These are phyloP conservation scores for Calonectria pseudoturangicola DNA, from an alignment of 2,329 filamentous ascomycete species.

Conservation along the genomic window DNA sequence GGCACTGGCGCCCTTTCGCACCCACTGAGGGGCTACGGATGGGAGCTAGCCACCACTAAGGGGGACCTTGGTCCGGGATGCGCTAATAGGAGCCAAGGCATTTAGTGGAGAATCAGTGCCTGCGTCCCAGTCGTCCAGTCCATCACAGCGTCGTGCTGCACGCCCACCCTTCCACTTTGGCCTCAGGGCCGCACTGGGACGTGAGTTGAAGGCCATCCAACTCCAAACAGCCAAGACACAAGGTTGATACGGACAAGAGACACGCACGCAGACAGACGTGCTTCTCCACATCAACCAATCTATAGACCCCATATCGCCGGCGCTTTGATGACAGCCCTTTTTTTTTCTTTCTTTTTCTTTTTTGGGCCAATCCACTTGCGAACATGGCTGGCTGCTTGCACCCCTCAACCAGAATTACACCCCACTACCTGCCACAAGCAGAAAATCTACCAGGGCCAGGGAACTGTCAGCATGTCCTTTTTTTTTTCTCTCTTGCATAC, in stretches of 20 bases:
- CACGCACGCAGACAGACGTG: conserved; percentile 5
- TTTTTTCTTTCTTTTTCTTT: conserved; percentile 2
- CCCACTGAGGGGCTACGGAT: conserved; percentile 20
- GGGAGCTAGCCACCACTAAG: conserved; percentile 16
- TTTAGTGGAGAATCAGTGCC: conserved; percentile 6
- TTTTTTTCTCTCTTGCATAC: neutral
- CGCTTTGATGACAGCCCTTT: neutral
- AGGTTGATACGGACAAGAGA: conserved; percentile 6
- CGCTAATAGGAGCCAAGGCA: conserved; percentile 8
- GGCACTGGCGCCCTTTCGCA: conserved; percentile 8
- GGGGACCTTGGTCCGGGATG: neutral
- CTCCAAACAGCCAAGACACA: conserved; percentile 18
- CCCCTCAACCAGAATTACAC: conserved; percentile 2
- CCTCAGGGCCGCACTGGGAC: neutral
- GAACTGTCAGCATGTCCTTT: conserved; percentile 1
- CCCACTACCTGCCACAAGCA: conserved; percentile 4
- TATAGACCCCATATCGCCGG: neutral
- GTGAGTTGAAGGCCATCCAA: neutral
- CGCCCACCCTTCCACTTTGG: conserved; percentile 6
- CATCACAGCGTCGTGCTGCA: neutral
- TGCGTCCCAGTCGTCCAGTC: conserved; percentile 3
- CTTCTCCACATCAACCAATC: neutral
- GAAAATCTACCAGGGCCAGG: conserved; percentile 18
- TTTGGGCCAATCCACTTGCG: neutral
- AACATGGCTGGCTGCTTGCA: neutral